Evolutionary conservation across 176 grass and related monocot species (phyloP), one percentile per base, ranked within the genome.

Genomic region (Stipa capillata): DNA sequence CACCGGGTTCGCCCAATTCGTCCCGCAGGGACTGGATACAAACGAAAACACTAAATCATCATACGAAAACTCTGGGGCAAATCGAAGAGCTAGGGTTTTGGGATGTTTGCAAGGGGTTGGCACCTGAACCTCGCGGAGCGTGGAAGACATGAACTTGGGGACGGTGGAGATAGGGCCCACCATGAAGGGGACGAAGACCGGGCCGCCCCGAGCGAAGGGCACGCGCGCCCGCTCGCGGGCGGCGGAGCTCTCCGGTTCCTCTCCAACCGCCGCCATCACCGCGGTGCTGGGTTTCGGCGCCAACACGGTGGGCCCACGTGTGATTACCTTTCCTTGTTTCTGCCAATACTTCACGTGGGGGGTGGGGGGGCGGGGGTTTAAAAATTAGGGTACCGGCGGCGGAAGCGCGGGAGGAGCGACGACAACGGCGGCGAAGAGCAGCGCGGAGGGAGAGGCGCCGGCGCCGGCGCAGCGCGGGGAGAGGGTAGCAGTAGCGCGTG

Each of bases 181-280:
- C 82, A 94, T 66, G 48, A 72, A 87, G 41, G 91, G 90, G 21
- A 83, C 72, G 73, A 92, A 98, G 74, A 98, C 83, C 35, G 92
- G 95, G 0, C 95, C 95, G 28, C 92, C 95, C 9, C 83, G 85
- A 2, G 95, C 92, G 23, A 94, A 98, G 27, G 82, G 87, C 45
- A 85, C 50, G 32, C 77, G 35, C 50, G 59, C 53, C 68, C 52
- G 74, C 71, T 85, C 82, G 18, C 64, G 77, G 63, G 28, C 77
- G n/a, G 53, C 12, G 16, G 77, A 84, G 70, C 71, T 56, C 84
- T 77, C 87, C 67, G 51, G 66, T 53, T 70, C 91, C 78, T 77
- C 85, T 1, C 9, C 79, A 9, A 29, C 81, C 10, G 18, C 65
- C 34, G 64, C 36, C 87, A 76, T 80, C 63, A 4, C 76, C 62